These are phyloP conservation scores for Alternaria alternata DNA, from an alignment of 2,329 filamentous ascomycete genomes.

Conservation along the genomic window DNA sequence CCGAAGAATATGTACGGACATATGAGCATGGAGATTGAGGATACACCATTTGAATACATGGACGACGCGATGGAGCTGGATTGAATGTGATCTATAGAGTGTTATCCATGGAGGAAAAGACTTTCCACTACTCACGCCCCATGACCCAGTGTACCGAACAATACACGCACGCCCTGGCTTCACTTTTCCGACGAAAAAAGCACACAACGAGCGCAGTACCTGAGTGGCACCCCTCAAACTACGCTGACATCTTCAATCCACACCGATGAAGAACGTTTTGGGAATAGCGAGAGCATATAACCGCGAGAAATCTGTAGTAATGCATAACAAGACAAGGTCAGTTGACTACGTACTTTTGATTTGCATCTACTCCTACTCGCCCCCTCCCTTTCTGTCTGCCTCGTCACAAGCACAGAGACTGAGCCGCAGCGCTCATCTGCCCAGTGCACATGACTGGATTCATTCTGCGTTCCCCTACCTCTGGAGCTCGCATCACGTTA, in stretches of 20 bases:
- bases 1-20: slow-evolving; percentile 12
- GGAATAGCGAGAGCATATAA: background rate
- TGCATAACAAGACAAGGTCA: background rate
- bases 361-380: too few species aligned
- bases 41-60: slow-evolving; percentile 45
- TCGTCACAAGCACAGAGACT: too few species aligned
- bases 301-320: background rate
- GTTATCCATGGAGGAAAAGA: background rate
- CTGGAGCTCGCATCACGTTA: background rate
- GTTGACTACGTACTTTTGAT: background rate
- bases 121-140: background rate
- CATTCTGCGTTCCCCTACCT: too few species aligned
- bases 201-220: background rate
- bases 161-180: background rate
- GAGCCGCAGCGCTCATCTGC: too few species aligned
- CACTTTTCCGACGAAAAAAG: rapidly evolving
- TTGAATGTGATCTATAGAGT: slow-evolving; percentile 11
- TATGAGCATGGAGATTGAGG: slow-evolving; percentile 26
- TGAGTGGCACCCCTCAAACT: background rate
- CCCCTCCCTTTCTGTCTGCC: too few species aligned
- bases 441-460: too few species aligned
- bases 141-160: background rate
- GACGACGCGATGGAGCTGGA: slow-evolving; percentile 50
- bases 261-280: background rate
- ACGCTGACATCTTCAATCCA: background rate